Base-by-base conservation (phyloP, 2,329 filamentous ascomycete genomes). In the Penicillium sp. region DNA sequence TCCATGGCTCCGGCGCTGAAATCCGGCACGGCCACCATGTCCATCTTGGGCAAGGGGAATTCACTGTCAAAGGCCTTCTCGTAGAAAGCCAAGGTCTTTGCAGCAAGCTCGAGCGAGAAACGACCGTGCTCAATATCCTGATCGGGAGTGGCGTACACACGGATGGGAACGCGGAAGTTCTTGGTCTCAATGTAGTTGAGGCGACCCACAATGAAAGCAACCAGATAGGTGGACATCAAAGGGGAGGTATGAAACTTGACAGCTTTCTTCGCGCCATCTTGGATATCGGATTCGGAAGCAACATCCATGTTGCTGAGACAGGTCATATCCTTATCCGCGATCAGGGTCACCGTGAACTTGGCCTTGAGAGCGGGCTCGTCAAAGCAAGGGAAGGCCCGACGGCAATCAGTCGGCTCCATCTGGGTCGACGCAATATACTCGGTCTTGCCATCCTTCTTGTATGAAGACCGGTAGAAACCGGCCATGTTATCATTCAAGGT, bases 231-330 rank as follows among this genome's bases (percentile, higher is more conserved):
- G 6, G 94, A 97, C 94, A 98, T 98, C 66, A 89, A 83, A 2
- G 94, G 94, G 1, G 92, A 94, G 71, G 89, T 91, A 82, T 92
- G 94, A 84, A 97, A 98, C 63, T 88, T 93, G 66, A 97, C 91
- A 4, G 89, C 87, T 81, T 96, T 96, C 79, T 89, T 91, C 76
- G 86, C 84, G 62, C 81, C 81, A 60, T 84, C 83, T 78, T 85
- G 65, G 85, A 95, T 82, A 57, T 91, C 87, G 41, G 87, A 87
- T 80, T 96, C 90, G 6, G 87, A 88, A 36, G 87, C 89, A 56
- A 95, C 91, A 73, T 97, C 92, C 94, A 98, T 98, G 79, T 98
- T 98, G 79, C 92, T 96, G 73, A 98, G 77, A 73, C 94, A 97
- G 13, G 93, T 96, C 78, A 96, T 79, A 70, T 91, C 83, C 80